These are phyloP conservation scores for Geotrichum restrictum DNA, from an alignment of 1,139 yeast species.

Conservation along the genomic window DNA sequence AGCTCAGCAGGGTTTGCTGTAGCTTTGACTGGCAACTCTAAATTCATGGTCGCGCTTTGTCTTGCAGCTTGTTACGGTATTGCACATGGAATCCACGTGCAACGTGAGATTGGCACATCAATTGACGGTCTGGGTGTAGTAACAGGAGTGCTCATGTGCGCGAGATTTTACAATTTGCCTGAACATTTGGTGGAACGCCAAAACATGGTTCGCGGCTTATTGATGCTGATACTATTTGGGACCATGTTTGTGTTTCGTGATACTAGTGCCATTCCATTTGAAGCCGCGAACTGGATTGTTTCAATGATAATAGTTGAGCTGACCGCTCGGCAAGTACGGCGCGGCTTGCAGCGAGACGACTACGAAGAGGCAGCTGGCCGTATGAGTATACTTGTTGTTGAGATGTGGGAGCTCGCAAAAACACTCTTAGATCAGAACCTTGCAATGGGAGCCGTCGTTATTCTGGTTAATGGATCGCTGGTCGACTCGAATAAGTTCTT, in stretches of 20 bases:
- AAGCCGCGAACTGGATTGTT: constrained; percentile 2
- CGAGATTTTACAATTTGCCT: too few species aligned
- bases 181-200: not conserved
- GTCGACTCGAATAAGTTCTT: not conserved
- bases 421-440: not conserved
- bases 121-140: not conserved
- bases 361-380: not conserved
- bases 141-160: not conserved
- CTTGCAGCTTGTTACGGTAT: not conserved
- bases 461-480: not conserved
- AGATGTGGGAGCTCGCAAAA: not conserved
- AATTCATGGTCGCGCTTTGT: not conserved
- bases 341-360: constrained; percentile 1
- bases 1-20: not conserved
- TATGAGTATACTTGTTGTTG: not conserved
- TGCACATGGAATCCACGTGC: not conserved
- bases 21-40: not conserved
- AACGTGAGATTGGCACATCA: constrained; percentile 1
- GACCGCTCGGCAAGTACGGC: constrained; percentile 3
- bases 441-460: not conserved
- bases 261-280: not conserved
- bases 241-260: not conserved
- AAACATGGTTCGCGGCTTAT: not conserved
- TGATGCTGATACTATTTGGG: not conserved
- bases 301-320: not conserved